Evolutionary conservation across 2,329 filamentous ascomycete genomes (phyloP).

Genomic region (Amphichorda felina): DNA sequence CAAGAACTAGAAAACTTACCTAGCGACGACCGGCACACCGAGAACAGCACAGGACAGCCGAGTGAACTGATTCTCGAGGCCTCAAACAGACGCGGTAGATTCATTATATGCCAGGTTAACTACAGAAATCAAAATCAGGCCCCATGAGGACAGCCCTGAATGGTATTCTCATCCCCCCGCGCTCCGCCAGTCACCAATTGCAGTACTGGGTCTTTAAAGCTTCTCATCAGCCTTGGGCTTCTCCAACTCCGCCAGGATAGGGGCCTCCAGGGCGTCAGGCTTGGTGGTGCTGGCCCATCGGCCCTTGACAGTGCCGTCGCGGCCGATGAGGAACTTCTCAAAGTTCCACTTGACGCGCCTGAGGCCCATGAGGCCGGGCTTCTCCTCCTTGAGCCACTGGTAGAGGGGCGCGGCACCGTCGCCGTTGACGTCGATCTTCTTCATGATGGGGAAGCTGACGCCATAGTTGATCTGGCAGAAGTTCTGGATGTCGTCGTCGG

Average conservation of each 20-base stretch:
- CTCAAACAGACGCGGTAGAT: too few relatives aligned
- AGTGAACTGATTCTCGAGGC: too few relatives aligned
- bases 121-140: too few relatives aligned
- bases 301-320: slow-evolving; percentile 73
- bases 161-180: too few relatives aligned
- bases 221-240: slow-evolving; percentile 9
- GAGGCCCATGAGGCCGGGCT: slow-evolving; percentile 75
- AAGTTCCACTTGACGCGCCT: slow-evolving; percentile 99
- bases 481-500: slow-evolving; percentile 65
- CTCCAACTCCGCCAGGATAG: slow-evolving; percentile 64
- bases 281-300: slow-evolving; percentile 84
- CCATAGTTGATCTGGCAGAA: slow-evolving; percentile 91
- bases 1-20: too few relatives aligned
- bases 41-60: too few relatives aligned
- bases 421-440: slow-evolving; percentile 92
- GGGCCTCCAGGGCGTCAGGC: slow-evolving; percentile 66
- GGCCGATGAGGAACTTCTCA: slow-evolving; percentile 89
- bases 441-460: slow-evolving; percentile 80
- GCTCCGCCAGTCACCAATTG: too few relatives aligned
- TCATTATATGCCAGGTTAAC: too few relatives aligned
- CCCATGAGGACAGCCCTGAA: too few relatives aligned
- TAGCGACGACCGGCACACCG: too few relatives aligned
- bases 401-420: slow-evolving; percentile 67
- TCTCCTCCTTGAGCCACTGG: slow-evolving; percentile 61
- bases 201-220: too few relatives aligned